Evolutionary conservation across 495 filamentous ascomycete genomes (phyloP), one percentile per base, ranked within the genome.

Genomic region (Podospora didyma): DNA sequence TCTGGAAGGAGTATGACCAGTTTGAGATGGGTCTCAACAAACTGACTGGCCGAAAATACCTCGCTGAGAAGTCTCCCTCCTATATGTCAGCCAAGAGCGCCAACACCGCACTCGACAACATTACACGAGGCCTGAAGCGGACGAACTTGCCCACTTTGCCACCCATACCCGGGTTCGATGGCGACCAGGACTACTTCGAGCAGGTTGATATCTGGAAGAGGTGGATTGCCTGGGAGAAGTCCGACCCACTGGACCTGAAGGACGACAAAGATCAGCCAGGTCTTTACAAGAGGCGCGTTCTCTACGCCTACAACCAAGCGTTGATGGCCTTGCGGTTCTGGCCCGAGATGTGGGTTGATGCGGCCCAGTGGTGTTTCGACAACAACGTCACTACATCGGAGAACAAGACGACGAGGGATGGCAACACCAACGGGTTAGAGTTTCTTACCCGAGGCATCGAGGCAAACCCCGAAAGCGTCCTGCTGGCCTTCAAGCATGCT

Each of bases 1-100:
- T 98, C 10, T 98, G 94, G 94, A 96, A 94, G 73, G 93, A 98
- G 66, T 98, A 97, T 65, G 92, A 96, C 71, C 81, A 86, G 62
- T 98, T 97, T 65, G 94, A 98, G 72, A 89, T 91, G 84, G 82
- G 84, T 9, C 71, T 96, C 31, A 97, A 96, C 72, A 97, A 96
- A 71, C 77, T 89, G 52, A 89, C 89, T 41, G 95, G 89, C 51
- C 88, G 92, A 5, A 97, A 96, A 68, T 89, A 93, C 59, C 74
- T 97, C 2, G 92, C 96, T 68, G 93, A 97, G 61, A 84, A 87
- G 53, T 96, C 92, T 1, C 85, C 94, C 26, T 82, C 86, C 4
- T 97, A 96, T 66, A 92, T 97, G 90, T 91, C 90, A 7, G 94
- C 94, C 49, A 85, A 94, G 67, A 88, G 86, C 62, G 89, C 90